These are phyloP conservation scores for Batrachochytrium dendrobatidis DNA, from an alignment of 371 early-diverging fungal genomes.

Conservation along the genomic window DNA sequence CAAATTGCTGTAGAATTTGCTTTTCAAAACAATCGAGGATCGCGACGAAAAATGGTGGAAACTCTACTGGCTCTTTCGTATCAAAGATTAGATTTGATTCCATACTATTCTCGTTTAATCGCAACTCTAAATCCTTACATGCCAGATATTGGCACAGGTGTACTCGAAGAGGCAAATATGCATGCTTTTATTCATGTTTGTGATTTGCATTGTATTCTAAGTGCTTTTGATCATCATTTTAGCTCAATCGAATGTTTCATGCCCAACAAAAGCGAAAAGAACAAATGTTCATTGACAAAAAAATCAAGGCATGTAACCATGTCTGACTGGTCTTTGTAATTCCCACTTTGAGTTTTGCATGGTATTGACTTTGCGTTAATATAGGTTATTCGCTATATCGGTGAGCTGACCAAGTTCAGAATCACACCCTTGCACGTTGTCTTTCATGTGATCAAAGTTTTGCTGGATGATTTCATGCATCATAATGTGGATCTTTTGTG, in stretches of 20 bases:
- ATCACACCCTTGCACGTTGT: conserved; percentile 72
- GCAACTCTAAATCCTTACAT: conserved; percentile 80
- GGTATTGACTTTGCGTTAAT: background rate
- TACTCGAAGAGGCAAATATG: conserved; percentile 49
- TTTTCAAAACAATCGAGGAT: conserved; percentile 72
- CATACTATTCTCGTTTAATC: conserved; percentile 84
- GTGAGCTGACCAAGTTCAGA: conserved; percentile 87
- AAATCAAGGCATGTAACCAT: conserved; percentile 49
- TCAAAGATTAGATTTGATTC: conserved; percentile 74
- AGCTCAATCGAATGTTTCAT: conserved; percentile 73
- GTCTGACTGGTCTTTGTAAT: background rate
- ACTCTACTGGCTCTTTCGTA: conserved; percentile 68
- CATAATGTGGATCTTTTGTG: conserved; percentile 82
- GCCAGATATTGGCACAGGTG: conserved; percentile 69
- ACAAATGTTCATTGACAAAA: conserved; percentile 60
- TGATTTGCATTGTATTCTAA: conserved; percentile 1
- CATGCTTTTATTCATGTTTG: background rate
- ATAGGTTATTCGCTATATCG: conserved; percentile 74
- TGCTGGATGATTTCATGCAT: conserved; percentile 74
- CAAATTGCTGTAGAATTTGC: conserved; percentile 89
- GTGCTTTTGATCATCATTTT: no score
- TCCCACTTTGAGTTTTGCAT: background rate
- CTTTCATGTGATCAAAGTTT: conserved; percentile 73
- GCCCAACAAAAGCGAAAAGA: conserved; percentile 60
- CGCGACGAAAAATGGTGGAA: conserved; percentile 68